phyloP scores from a whole-genome alignment of 805 yeast genomes.

The Alloascoidea hylecoeti region DNA sequence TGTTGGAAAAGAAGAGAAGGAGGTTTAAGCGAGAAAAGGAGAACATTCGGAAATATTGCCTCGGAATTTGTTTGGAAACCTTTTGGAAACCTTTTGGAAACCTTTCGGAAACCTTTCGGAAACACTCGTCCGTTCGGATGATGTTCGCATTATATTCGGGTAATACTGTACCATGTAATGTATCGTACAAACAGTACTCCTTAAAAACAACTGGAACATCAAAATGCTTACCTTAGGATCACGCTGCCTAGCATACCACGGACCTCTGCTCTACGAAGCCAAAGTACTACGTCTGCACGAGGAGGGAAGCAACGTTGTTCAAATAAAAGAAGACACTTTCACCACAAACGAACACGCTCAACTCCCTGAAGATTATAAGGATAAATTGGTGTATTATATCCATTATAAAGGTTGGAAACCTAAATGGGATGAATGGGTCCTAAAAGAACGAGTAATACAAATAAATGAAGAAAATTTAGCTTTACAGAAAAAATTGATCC shows the following conservation, averaged over 20 bases:
- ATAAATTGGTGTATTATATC: slow-evolving; percentile 39
- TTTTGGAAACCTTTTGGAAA: too few species aligned
- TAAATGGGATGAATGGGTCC: slow-evolving; percentile 98
- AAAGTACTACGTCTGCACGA: slow-evolving; percentile 57
- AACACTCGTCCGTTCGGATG: too few species aligned
- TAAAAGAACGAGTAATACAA: slow-evolving; percentile 49
- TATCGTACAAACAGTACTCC: too few species aligned
- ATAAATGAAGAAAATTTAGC: slow-evolving; percentile 53
- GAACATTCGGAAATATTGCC: too few species aligned
- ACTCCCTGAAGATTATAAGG: slow-evolving; percentile 16
- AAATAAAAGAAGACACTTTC: slow-evolving; percentile 16
- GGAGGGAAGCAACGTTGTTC: slow-evolving; percentile 27
- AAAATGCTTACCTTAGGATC: slow-evolving; percentile 12
- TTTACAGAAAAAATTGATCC: slow-evolving; percentile 45
- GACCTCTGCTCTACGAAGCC: slow-evolving; percentile 84
- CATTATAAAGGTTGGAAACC: slow-evolving; percentile 95
- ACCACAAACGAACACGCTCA: slow-evolving; percentile 26
- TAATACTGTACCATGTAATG: too few species aligned
- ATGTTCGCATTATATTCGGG: too few species aligned
- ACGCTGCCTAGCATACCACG: slow-evolving; percentile 71
- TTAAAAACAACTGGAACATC: too few species aligned
- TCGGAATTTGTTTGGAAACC: too few species aligned
- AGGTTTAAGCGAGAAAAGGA: too few species aligned
- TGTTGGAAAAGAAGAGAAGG: too few species aligned
- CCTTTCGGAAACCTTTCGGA: too few species aligned